Conservation (phyloP, 1,284 basidiomycete genomes). For the Vanrija pseudolonga region DNA sequence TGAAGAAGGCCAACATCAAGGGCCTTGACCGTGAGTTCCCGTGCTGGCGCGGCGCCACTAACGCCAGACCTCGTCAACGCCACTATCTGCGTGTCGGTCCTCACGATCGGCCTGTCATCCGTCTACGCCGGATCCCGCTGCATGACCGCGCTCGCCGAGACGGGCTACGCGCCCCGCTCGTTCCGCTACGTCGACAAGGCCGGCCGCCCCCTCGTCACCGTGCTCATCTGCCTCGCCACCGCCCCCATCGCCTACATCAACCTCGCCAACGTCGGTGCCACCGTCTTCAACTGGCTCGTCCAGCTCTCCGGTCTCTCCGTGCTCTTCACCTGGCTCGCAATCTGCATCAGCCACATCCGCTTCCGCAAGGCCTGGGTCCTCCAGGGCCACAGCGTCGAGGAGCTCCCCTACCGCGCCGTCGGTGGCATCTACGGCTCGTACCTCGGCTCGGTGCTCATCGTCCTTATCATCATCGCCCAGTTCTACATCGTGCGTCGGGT, state of each 20-base stretch:
- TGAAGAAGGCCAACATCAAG: constrained; percentile 47
- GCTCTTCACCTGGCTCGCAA: constrained; percentile 53
- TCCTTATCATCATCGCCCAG: constrained; percentile 43
- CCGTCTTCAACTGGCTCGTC: constrained; percentile 52
- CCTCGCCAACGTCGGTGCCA: constrained; percentile 34
- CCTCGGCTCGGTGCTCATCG: constrained; percentile 46
- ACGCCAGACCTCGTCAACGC: constrained; percentile 49
- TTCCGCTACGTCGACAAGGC: constrained; percentile 54
- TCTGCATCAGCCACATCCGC: constrained; percentile 39
- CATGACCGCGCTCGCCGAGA: constrained; percentile 45
- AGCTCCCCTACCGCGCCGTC: constrained; percentile 50
- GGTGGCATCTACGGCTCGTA: constrained; percentile 52
- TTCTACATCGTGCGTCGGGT: constrained; percentile 34
- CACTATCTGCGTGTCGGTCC: constrained; percentile 50
- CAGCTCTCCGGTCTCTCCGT: constrained; percentile 55
- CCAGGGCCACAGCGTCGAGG: constrained; percentile 49
- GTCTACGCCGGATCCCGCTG: constrained; percentile 48
- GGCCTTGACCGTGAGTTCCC: constrained; percentile 43
- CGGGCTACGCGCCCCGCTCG: constrained; percentile 51
- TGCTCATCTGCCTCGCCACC: constrained; percentile 44
- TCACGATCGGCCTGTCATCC: constrained; percentile 46
- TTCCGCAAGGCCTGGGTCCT: constrained; percentile 50
- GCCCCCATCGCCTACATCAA: constrained; percentile 49
- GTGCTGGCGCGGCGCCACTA: too few relatives aligned
- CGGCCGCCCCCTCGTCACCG: constrained; percentile 52